These are phyloP conservation scores for Colletotrichum musae DNA, from an alignment of 2,329 filamentous ascomycete species.

Conservation along the genomic window DNA sequence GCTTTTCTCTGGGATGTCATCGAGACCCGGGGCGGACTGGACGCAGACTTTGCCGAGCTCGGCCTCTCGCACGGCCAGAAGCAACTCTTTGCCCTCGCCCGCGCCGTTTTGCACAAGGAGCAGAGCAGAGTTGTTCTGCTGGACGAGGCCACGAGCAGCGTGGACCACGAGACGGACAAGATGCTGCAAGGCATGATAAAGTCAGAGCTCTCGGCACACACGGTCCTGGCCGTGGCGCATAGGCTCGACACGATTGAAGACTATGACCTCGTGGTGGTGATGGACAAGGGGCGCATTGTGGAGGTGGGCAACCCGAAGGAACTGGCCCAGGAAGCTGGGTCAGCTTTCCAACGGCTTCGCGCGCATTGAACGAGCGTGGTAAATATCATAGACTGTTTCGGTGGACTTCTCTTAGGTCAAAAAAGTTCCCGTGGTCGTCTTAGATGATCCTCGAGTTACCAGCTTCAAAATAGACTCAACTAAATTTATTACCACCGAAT, in stretches of 20 bases:
- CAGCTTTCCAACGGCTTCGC: too few relatives aligned
- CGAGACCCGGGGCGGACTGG: conserved; percentile 31
- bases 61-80: conserved; percentile 50
- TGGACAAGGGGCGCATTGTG: conserved; percentile 17
- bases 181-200: conserved; percentile 45
- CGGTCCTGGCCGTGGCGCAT: conserved; percentile 46
- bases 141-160: conserved; percentile 51
- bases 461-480: too few relatives aligned
- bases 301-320: conserved; percentile 21
- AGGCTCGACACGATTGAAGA: conserved; percentile 42
- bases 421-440: too few relatives aligned
- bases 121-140: conserved; percentile 49
- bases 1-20: conserved; percentile 34
- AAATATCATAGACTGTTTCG: too few relatives aligned
- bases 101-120: conserved; percentile 48
- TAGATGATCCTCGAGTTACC: too few relatives aligned
- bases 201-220: conserved; percentile 21
- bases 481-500: too few relatives aligned
- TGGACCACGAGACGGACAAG: conserved; percentile 48
- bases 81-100: conserved; percentile 50
- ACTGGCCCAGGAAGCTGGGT: background rate
- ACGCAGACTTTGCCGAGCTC: background rate
- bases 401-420: too few relatives aligned
- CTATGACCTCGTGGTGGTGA: conserved; percentile 21
- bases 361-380: too few relatives aligned